These are phyloP conservation scores for Saccharomyces hybrid DNA, from an alignment of 1,139 yeast species.

Conservation along the genomic window DNA sequence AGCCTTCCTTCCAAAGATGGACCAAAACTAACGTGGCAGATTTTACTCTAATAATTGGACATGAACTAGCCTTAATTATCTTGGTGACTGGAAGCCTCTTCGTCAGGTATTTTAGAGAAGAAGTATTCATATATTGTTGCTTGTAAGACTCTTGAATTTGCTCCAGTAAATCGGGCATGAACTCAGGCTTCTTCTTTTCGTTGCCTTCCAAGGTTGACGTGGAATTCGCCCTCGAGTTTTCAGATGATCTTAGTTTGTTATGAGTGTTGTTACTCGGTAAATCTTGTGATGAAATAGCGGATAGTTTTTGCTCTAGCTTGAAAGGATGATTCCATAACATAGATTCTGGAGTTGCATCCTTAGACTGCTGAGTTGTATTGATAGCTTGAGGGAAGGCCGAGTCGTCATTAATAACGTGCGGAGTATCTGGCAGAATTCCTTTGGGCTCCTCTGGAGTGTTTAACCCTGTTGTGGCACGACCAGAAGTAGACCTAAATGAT, in stretches of 20 bases:
- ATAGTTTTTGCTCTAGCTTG: not conserved
- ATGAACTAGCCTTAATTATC: slow-evolving; percentile 19
- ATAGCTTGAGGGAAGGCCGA: slow-evolving; percentile 6
- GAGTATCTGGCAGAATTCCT: not conserved
- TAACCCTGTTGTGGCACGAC: slow-evolving; percentile 4
- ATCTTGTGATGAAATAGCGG: not conserved
- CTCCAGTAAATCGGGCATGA: slow-evolving; percentile 21
- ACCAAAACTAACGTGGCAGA: slow-evolving; percentile 23
- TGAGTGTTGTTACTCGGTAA: slow-evolving; percentile 1
- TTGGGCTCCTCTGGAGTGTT: slow-evolving; percentile 1
- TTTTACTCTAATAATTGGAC: slow-evolving; percentile 25
- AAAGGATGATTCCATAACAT: slow-evolving; percentile 4
- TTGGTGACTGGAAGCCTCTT: slow-evolving; percentile 24
- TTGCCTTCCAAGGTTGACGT: slow-evolving; percentile 5
- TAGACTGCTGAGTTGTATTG: slow-evolving; percentile 3
- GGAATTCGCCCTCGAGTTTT: slow-evolving; percentile 5
- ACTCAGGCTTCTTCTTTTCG: slow-evolving; percentile 5
- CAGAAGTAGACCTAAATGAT: slow-evolving; percentile 16
- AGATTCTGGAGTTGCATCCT: slow-evolving; percentile 2
- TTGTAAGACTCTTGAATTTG: slow-evolving; percentile 21
- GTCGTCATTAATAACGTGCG: slow-evolving; percentile 4
- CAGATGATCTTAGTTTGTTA: slow-evolving; percentile 7
- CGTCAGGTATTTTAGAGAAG: slow-evolving; percentile 24
- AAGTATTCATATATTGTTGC: slow-evolving; percentile 17
- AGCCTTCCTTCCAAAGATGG: slow-evolving; percentile 28